Conservation (phyloP, 1,284 basidiomycete genomes). For the Tylopilus sp. region DNA sequence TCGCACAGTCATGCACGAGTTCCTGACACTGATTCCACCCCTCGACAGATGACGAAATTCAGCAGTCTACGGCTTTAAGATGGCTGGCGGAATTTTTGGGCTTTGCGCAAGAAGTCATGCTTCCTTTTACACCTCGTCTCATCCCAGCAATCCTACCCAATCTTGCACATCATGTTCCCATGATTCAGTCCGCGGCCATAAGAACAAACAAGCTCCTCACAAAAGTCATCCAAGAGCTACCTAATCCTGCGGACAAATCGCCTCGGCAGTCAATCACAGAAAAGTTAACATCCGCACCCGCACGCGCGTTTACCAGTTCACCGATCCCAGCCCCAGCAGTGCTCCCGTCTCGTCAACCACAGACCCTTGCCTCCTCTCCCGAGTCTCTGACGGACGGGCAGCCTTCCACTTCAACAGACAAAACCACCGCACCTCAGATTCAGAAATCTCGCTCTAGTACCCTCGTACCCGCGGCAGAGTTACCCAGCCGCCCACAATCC, state of each 20-base stretch:
- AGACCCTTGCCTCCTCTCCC: slow-evolving; percentile 41
- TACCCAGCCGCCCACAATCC: slow-evolving; percentile 52
- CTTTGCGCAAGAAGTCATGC: slow-evolving; percentile 87
- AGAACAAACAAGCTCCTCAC: slow-evolving; percentile 85
- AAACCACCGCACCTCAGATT: slow-evolving; percentile 23
- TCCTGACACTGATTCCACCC: slow-evolving; percentile 7
- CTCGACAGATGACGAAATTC: slow-evolving; percentile 75
- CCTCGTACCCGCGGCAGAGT: slow-evolving; percentile 19
- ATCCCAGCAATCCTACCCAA: slow-evolving; percentile 91
- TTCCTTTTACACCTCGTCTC: slow-evolving; percentile 90
- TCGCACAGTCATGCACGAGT: slow-evolving; percentile 10
- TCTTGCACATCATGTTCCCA: slow-evolving; percentile 84
- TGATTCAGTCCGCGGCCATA: slow-evolving; percentile 84
- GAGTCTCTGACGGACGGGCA: slow-evolving; percentile 38
- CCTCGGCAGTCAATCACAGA: slow-evolving; percentile 38
- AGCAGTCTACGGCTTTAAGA: slow-evolving; percentile 80
- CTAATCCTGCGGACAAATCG: slow-evolving; percentile 57
- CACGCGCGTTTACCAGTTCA: slow-evolving; percentile 40
- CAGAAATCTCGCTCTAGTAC: slow-evolving; percentile 31
- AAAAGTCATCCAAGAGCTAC: slow-evolving; percentile 80
- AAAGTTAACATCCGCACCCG: slow-evolving; percentile 30
- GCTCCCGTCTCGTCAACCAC: slow-evolving; percentile 45
- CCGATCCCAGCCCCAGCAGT: slow-evolving; percentile 42
- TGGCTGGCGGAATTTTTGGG: slow-evolving; percentile 92
- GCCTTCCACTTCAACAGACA: slow-evolving; percentile 19